These are phyloP conservation scores for Pleurostoma richardsiae DNA, from an alignment of 2,329 filamentous ascomycete species.

Conservation along the genomic window DNA sequence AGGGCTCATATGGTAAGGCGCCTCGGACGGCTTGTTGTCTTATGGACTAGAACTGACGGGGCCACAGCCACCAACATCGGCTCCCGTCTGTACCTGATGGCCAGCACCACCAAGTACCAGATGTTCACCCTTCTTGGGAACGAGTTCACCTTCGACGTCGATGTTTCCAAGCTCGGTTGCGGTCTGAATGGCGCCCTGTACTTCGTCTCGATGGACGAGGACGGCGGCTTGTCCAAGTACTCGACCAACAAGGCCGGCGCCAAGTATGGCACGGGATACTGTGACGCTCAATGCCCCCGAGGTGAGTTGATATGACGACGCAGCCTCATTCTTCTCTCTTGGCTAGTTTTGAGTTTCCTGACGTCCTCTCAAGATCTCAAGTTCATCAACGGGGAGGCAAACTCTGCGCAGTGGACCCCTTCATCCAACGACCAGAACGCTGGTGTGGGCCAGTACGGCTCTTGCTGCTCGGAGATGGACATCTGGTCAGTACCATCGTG, in stretches of 20 bases:
- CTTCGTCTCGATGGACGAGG: conserved; percentile 16
- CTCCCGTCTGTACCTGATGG: conserved; percentile 25
- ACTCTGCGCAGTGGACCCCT: conserved; percentile 36
- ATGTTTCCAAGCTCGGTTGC: conserved; percentile 57
- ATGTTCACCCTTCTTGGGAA: conserved; percentile 54
- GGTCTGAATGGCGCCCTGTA: conserved; percentile 62
- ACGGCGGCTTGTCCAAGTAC: conserved; percentile 34
- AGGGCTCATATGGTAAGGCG: conserved; percentile 22
- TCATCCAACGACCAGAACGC: conserved; percentile 46
- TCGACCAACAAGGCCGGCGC: conserved; percentile 28
- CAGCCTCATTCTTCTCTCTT: too few relatives aligned
- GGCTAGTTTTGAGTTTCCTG: too few relatives aligned
- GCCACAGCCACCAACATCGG: conserved; percentile 28
- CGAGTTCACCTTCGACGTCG: conserved; percentile 62
- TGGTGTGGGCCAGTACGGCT: conserved; percentile 40
- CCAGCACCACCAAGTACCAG: conserved; percentile 22
- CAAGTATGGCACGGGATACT: conserved; percentile 44
- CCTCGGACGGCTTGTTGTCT: too few relatives aligned
- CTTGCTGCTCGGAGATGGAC: conserved; percentile 55
- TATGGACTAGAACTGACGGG: too few relatives aligned
- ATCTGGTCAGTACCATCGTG: conserved; percentile 42
- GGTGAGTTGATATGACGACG: too few relatives aligned
- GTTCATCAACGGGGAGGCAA: conserved; percentile 34
- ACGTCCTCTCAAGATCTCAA: conserved; percentile 21
- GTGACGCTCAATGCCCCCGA: conserved; percentile 27